Evolutionary conservation across 1,284 basidiomycete genomes (phyloP).

Genomic region (Sanghuangporus sanghuang): DNA sequence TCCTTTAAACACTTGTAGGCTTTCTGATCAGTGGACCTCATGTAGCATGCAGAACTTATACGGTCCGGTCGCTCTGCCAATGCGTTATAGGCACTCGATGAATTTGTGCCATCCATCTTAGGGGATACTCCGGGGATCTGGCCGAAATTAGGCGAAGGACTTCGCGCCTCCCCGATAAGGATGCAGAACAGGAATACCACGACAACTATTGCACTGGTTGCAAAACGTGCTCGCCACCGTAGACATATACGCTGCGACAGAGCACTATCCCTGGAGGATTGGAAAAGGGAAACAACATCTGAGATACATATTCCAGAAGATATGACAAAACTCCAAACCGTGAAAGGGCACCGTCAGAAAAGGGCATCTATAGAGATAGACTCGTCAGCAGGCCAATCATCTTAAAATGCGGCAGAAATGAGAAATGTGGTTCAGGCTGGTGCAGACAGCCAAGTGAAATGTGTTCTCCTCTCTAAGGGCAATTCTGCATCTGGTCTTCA

Average conservation of each 20-base stretch:
- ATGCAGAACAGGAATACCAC: conserved; percentile 68
- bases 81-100: conserved; percentile 68
- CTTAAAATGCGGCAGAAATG: not conserved
- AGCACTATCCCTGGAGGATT: conserved; percentile 31
- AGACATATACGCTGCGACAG: conserved; percentile 39
- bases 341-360: conserved; percentile 24
- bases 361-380: not conserved
- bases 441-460: not conserved
- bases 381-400: conserved; percentile 5
- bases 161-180: conserved; percentile 47
- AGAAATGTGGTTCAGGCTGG: conserved; percentile 26
- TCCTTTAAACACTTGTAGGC: conserved; percentile 66
- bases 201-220: conserved; percentile 65
- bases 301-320: conserved; percentile 39
- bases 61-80: conserved; percentile 78
- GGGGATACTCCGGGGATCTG: conserved; percentile 62
- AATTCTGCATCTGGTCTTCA: conserved; percentile 10
- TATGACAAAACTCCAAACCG: conserved; percentile 40
- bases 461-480: not conserved
- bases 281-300: conserved; percentile 33
- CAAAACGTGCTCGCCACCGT: conserved; percentile 46
- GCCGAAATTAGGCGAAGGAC: conserved; percentile 69
- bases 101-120: conserved; percentile 55
- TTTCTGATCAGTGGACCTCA: conserved; percentile 71
- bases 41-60: conserved; percentile 57